Base-by-base conservation (phyloP, 1,284 basidiomycete species). In the Sutorius eximius region DNA sequence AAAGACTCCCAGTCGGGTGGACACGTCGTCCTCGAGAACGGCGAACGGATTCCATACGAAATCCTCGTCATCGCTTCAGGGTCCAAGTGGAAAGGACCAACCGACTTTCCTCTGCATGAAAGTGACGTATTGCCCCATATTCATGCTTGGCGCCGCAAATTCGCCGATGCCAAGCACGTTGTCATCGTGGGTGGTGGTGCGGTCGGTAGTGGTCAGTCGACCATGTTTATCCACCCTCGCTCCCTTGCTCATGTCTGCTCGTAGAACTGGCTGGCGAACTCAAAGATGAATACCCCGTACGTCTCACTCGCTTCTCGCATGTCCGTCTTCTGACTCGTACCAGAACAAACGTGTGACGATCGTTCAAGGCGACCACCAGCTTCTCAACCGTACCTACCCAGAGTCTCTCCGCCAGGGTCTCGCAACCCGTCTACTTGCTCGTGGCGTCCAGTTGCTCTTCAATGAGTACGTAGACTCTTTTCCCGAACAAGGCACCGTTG, bases 341-440 rank as follows among this genome's bases (percentile, higher is more conserved):
- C 47, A 87, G 80, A 65, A 74, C 20, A 87, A 82, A 68, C 77
- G 78, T 55, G 77, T 89, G 16, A 88, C 86, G 5, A 77, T 90
- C 46, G 78, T 87, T 1, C 86, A 90, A 20, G 75, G 77, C 30
- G 73, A 75, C 24, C 57, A 62, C 0, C 67, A 72, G 18, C 78
- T 88, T 10, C 71, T 89, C 46, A 89, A 86, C 62, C 61, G 71
- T 0, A 65, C 76, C 0, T 90, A 89, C 61, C 79, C 85, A 0
- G 68, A 75, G 22, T 79, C 78, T 56, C 81, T 80, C 69, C 79
- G 87, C 42, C 74, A 73, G n/a, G 72, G 70, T 20, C 64, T 83
- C 3, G 77, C 74, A 43, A 67, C 70, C 3, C 74, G 76, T 34
- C 62, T 83, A 2, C 63, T 61, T 11, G 67, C 68, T 3, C 73